phyloP scores from a whole-genome alignment of 495 filamentous ascomycete genomes.

The Extremus antarcticus region DNA sequence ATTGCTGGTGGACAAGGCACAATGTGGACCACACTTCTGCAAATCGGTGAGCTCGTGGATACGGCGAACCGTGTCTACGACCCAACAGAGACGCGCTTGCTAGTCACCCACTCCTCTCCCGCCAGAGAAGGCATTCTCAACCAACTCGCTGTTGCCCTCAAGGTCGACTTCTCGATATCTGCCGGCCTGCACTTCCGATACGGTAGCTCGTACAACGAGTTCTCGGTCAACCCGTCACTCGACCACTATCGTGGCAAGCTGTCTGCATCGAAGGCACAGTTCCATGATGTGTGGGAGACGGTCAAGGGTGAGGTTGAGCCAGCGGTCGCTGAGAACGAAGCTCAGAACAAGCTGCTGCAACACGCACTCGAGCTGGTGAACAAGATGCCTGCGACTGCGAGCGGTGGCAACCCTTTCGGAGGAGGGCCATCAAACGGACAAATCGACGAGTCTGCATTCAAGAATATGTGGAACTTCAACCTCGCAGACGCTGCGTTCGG shows the following conservation, averaged over 20 bases:
- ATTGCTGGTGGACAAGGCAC: conserved; percentile 98
- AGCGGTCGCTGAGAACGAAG: conserved; percentile 82
- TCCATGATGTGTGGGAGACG: conserved; percentile 99
- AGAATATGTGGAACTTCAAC: conserved; percentile 99
- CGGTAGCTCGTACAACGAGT: conserved; percentile 98
- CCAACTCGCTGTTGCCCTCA: conserved; percentile 93
- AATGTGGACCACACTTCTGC: conserved; percentile 98
- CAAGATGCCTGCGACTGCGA: conserved; percentile 91
- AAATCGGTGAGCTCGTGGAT: conserved; percentile 98
- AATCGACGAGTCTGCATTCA: conserved; percentile 97
- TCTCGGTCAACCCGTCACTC: conserved; percentile 94
- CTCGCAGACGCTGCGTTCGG: conserved; percentile 95
- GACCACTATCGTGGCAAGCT: conserved; percentile 99
- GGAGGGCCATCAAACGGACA: conserved; percentile 73
- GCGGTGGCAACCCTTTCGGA: conserved; percentile 92
- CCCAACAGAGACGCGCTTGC: conserved; percentile 93
- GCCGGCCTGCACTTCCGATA: conserved; percentile 98
- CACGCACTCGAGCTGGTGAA: conserved; percentile 84
- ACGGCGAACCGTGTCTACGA: conserved; percentile 98
- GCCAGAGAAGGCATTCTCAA: conserved; percentile 95
- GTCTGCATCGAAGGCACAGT: conserved; percentile 96
- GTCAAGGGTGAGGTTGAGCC: conserved; percentile 91
- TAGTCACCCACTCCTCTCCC: conserved; percentile 94
- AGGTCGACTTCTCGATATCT: conserved; percentile 97
- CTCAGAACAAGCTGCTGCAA: conserved; percentile 78